Base-by-base conservation (phyloP, 2,329 filamentous ascomycete genomes). In the Teratosphaeria destructans region DNA sequence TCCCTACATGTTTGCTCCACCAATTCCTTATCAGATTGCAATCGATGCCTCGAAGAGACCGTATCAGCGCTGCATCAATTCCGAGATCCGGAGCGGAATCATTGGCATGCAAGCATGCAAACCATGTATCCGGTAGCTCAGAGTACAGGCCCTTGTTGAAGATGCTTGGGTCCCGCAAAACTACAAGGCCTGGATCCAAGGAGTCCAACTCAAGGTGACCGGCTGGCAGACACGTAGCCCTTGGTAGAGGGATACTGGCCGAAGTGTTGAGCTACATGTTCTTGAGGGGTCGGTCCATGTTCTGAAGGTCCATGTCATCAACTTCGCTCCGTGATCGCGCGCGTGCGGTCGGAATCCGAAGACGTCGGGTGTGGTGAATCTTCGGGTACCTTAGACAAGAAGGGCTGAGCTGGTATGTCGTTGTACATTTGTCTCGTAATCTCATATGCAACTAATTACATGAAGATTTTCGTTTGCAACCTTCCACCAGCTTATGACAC, bases 131-230 rank as follows among this genome's bases (percentile, higher is more conserved):
- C 19, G 63, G 71, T 27, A 78, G 55, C 10, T 65, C 62, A 4
- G 66, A 64, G 66, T 77, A 78, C 3, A 78, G 66, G 0, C 63
- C 56, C 0, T 67, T 66, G 55, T 75, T 77, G 68, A 76, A 77
- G 63, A 78, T 68, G 26, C 57, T 64, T 37, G 65, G 70, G 64
- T 76, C 71, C 52, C 26, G 55, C 26, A 4, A 54, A 32, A 32
- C 27, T n/a, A 49, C 19, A n/a, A 19, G 8, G 5, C 19, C 2
- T n/a, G 16, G 16, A 10, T 10, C 16, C 5, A 23, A 49, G 16
- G 2, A 19, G 43, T n/a, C 3, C 43, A 49, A 10, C n/a, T 7
- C 3, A 10, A n/a, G 43, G 8, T n/a, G 19, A 6, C n/a, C 19
- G 43, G 19, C 6, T 10, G 6, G 19, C n/a, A 19, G 43, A 23